Base-by-base conservation (phyloP, 2,329 filamentous ascomycete genomes). In the Fusarium zealandicum region DNA sequence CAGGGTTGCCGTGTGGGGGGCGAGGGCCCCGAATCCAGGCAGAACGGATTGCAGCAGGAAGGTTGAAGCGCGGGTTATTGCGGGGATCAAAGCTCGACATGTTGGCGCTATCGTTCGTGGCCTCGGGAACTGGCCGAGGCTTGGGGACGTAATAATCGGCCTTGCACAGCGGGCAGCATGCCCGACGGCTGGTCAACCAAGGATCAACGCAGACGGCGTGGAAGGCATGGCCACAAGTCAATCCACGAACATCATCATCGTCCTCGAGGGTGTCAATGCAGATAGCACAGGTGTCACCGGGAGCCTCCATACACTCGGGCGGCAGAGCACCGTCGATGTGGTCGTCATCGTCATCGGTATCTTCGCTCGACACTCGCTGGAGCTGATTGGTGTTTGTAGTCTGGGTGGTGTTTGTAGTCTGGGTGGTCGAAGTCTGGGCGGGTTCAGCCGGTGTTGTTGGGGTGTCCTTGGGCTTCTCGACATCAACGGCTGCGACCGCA, bases 221-320 rank as follows among this genome's bases (percentile, higher is more conserved):
- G 83, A 98, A 99, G 47, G 93, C 93, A 74, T 99, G 95, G n/a
- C 95, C 95, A 69, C 95, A 99, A 4, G 91, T 92, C 57, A 99
- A 78, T 3, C 95, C 95, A 64, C 95, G 90, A 42, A 99, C 88
- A 70, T 99, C 93, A 66, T 98, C 95, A 59, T 97, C 91, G 59
- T 98, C 92, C 72, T 99, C 95, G 14, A 99, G 83, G 0, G 85
- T 89, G 70, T 99, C 95, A 62, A 99, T 89, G 73, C 95, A 99
- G 67, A 99, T 98, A 43, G 95, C 95, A 74, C 95, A 99, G 2
- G 92, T 90, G 70, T 99, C 95, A 36, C 93, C 95, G 1, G 92
- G 90, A 45, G 89, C 88, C 20, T 86, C 86, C 53, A 96, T 78
- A 70, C 93, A 80, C 67, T 97, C 92, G 0, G 91, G 88, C 1